Percentiles rank a stretch among this genome's conserved stretches.
These are phyloP conservation scores for Phallus indusiatus DNA, from an alignment of 768 basidiomycete species.

Conservation along the genomic window DNA sequence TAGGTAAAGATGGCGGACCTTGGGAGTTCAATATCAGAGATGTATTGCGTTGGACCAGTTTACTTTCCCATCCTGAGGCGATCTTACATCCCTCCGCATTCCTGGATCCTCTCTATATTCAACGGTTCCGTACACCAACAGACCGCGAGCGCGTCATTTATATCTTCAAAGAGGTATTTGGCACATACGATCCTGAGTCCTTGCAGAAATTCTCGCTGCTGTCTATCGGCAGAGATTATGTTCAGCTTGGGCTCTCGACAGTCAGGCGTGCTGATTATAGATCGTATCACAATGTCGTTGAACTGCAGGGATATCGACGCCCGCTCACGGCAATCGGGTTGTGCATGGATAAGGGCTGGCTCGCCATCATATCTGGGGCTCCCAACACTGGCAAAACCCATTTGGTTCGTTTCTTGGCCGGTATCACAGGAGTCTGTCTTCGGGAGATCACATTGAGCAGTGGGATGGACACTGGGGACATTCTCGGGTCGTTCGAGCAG, in stretches of 20 bases:
- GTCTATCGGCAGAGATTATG: slow-evolving; percentile 23
- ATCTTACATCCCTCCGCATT: slow-evolving; percentile 47
- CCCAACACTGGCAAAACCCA: slow-evolving; percentile 72
- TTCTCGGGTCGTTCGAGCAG: slow-evolving; percentile 94
- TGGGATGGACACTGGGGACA: slow-evolving; percentile 87
- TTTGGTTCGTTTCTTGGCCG: slow-evolving; percentile 59
- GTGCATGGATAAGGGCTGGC: slow-evolving; percentile 70
- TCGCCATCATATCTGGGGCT: slow-evolving; percentile 78
- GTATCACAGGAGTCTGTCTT: slow-evolving; percentile 57
- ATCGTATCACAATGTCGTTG: background rate
- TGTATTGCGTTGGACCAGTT: slow-evolving; percentile 77
- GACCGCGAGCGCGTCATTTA: slow-evolving; percentile 42
- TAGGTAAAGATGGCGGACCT: slow-evolving; percentile 75
- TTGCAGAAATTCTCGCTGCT: slow-evolving; percentile 9
- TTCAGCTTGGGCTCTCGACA: background rate
- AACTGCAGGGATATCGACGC: slow-evolving; percentile 50
- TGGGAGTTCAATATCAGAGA: slow-evolving; percentile 99
- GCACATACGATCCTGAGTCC: background rate
- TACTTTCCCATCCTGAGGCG: slow-evolving; percentile 16
- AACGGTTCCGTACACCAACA: slow-evolving; percentile 68
- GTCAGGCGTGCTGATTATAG: slow-evolving; percentile 4
- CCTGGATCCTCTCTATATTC: slow-evolving; percentile 67
- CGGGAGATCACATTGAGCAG: slow-evolving; percentile 72
- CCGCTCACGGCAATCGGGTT: slow-evolving; percentile 68
- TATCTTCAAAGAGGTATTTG: slow-evolving; percentile 28